Conservation (phyloP, 164 flowering plant species). For the Nymphaea thermarum region DNA sequence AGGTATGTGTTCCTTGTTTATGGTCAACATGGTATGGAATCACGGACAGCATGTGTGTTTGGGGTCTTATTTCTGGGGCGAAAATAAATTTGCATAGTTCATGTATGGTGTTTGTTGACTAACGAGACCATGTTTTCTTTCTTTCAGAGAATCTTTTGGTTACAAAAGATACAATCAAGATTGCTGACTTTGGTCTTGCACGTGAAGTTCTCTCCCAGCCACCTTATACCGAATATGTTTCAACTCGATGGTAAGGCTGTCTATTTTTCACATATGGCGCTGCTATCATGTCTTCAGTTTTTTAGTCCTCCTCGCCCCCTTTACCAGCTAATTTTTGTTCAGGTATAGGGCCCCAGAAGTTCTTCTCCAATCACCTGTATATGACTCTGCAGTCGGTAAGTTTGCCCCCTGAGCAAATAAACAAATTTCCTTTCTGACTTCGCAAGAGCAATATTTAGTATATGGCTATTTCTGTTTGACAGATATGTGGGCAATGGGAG, state of each 20-base stretch:
- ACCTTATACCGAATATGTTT: slow-evolving; percentile 89
- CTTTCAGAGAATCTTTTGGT: slow-evolving; percentile 71
- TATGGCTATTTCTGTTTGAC: background rate
- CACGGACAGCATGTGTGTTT: background rate
- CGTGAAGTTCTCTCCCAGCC: slow-evolving; percentile 71
- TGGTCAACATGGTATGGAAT: background rate
- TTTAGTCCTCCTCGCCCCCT: background rate
- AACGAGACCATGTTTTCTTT: background rate
- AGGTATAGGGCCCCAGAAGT: slow-evolving; percentile 99
- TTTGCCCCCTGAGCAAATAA: slow-evolving; percentile 1
- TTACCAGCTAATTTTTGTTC: background rate
- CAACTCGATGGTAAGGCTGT: slow-evolving; percentile 52
- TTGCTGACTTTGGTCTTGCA: slow-evolving; percentile 98
- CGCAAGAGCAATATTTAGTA: too few relatives aligned
- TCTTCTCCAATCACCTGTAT: slow-evolving; percentile 67
- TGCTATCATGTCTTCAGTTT: background rate
- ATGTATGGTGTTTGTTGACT: background rate
- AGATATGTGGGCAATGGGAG: slow-evolving; percentile 99
- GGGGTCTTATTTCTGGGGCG: too few relatives aligned
- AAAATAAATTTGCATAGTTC: too few relatives aligned
- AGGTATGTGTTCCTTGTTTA: background rate
- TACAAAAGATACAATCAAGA: slow-evolving; percentile 58
- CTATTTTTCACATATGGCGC: background rate
- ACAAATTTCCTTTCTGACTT: too few relatives aligned
- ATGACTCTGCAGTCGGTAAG: slow-evolving; percentile 88